Percentiles rank a stretch among this genome's conserved stretches.
phyloP scores from a whole-genome alignment of 352 stramenopile genomes.

The Phytopythium vexans region DNA sequence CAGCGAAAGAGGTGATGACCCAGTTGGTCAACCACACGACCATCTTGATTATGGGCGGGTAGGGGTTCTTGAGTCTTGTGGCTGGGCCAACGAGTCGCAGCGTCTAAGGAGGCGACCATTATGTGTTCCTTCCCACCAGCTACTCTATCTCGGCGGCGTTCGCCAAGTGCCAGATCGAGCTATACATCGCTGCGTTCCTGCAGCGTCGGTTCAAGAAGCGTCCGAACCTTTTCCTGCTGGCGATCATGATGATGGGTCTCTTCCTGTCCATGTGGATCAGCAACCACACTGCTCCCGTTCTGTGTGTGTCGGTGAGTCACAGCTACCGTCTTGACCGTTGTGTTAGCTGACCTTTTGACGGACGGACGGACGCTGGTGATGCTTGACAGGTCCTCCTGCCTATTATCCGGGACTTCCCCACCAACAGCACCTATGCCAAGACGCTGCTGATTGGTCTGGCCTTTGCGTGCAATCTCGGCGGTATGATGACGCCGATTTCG shows the following conservation, averaged over 20 bases:
- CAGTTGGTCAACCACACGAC: slow-evolving; percentile 91
- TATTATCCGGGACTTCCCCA: slow-evolving; percentile 88
- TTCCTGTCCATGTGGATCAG: slow-evolving; percentile 94
- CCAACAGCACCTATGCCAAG: slow-evolving; percentile 85
- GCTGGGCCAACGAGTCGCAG: neutral
- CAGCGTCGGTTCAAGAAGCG: slow-evolving; percentile 88
- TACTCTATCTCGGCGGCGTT: slow-evolving; percentile 90
- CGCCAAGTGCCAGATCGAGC: slow-evolving; percentile 90
- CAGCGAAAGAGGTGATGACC: slow-evolving; percentile 88
- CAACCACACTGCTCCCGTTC: slow-evolving; percentile 91
- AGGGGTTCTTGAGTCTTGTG: slow-evolving; percentile 8
- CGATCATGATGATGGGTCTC: slow-evolving; percentile 92
- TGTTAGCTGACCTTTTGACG: neutral
- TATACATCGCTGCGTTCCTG: slow-evolving; percentile 88
- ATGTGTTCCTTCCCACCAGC: slow-evolving; percentile 13
- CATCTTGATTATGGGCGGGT: slow-evolving; percentile 92
- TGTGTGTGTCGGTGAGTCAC: slow-evolving; percentile 84
- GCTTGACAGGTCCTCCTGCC: slow-evolving; percentile 55
- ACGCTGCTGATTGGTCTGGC: slow-evolving; percentile 89
- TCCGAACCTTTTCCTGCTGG: slow-evolving; percentile 87
- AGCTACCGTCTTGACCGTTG: neutral
- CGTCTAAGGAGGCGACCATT: neutral
- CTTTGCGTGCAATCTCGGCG: slow-evolving; percentile 92
- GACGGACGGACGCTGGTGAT: slow-evolving; percentile 1
- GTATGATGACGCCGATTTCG: slow-evolving; percentile 93